Evolutionary conservation across 352 stramenopile species (phyloP).

Genomic region (Pythium dissimile): DNA sequence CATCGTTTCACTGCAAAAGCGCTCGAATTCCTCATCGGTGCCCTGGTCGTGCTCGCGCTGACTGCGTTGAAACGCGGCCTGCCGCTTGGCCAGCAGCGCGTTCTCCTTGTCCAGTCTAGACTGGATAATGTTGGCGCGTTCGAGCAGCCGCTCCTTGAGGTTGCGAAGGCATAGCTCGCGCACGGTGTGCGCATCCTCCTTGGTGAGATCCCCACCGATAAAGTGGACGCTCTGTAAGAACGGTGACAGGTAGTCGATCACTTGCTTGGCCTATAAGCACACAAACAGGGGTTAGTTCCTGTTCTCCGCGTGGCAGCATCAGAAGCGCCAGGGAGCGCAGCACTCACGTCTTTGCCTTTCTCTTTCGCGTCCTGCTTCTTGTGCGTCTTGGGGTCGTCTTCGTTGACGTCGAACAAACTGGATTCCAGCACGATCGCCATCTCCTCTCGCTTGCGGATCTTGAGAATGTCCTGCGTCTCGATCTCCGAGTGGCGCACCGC

Average conservation of each 20-base stretch:
- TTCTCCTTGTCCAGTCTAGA: conserved; percentile 92
- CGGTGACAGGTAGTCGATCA: conserved; percentile 92
- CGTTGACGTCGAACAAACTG: conserved; percentile 78
- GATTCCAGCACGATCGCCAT: conserved; percentile 81
- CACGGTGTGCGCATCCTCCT: conserved; percentile 85
- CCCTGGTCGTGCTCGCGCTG: conserved; percentile 89
- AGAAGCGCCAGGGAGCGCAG: neutral
- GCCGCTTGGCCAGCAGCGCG: conserved; percentile 84
- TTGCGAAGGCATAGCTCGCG: conserved; percentile 90
- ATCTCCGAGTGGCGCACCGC: conserved; percentile 82
- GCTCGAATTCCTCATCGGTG: conserved; percentile 92
- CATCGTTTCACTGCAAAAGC: conserved; percentile 94
- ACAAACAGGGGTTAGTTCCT: neutral
- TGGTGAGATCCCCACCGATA: conserved; percentile 43
- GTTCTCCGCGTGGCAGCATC: neutral
- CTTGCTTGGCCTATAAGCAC: conserved; percentile 45
- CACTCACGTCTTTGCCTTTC: conserved; percentile 57
- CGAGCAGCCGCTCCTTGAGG: conserved; percentile 90
- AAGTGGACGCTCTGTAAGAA: conserved; percentile 87
- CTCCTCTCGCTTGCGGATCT: conserved; percentile 86
- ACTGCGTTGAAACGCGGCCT: conserved; percentile 91
- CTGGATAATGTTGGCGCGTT: conserved; percentile 95
- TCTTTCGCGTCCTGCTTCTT: conserved; percentile 68
- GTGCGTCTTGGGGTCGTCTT: conserved; percentile 60
- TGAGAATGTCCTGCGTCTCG: conserved; percentile 90